Evolutionary conservation across 2,329 filamentous ascomycete genomes (phyloP).

Genomic region (Claviceps monticola): DNA sequence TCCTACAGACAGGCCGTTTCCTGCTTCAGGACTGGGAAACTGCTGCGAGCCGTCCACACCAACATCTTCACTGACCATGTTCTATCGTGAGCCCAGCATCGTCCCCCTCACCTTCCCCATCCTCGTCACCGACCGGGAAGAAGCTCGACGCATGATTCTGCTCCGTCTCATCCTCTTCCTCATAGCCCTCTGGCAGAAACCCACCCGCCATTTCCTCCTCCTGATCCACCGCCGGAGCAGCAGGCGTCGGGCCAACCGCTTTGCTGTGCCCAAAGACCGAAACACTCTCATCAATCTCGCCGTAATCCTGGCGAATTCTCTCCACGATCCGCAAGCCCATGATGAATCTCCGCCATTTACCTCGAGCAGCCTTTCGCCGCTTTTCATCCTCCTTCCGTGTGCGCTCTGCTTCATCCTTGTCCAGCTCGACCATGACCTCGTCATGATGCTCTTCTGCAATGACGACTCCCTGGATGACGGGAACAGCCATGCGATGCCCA

Average conservation of each 20-base stretch:
- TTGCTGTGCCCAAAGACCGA: constrained; percentile 41
- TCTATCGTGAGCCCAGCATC: constrained; percentile 22
- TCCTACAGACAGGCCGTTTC: neutral
- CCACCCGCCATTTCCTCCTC: constrained; percentile 45
- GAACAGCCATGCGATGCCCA: constrained; percentile 84
- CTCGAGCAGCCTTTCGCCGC: constrained; percentile 56
- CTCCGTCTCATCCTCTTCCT: constrained; percentile 30
- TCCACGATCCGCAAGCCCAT: constrained; percentile 75
- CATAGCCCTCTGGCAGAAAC: constrained; percentile 44
- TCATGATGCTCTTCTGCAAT: constrained; percentile 69
- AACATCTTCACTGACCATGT: constrained; percentile 7
- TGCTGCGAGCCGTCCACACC: neutral
- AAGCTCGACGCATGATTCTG: constrained; percentile 27
- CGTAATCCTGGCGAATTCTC: constrained; percentile 64
- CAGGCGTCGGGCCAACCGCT: constrained; percentile 5
- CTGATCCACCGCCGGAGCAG: constrained; percentile 13
- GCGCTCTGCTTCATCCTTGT: constrained; percentile 62
- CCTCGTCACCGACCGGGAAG: constrained; percentile 33
- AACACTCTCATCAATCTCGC: constrained; percentile 38
- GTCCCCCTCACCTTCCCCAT: constrained; percentile 23
- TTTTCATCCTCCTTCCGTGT: constrained; percentile 73
- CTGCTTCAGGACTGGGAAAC: neutral
- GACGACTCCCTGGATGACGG: constrained; percentile 81
- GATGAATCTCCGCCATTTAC: constrained; percentile 74
- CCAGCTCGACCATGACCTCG: constrained; percentile 62